Evolutionary conservation across 2,329 filamentous ascomycete genomes (phyloP).

Genomic region (Penicillium sp.): DNA sequence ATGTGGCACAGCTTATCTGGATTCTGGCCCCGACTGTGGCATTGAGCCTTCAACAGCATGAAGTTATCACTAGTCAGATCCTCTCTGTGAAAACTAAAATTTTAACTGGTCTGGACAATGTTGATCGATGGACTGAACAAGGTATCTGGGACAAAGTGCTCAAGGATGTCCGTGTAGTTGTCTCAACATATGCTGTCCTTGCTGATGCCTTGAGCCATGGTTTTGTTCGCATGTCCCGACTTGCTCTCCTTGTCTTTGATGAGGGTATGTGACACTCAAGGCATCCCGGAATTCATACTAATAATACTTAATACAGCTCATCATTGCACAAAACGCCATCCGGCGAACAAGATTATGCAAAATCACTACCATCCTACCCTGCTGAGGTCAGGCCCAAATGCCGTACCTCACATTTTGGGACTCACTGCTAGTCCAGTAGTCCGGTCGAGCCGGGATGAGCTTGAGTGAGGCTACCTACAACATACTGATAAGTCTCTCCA

Average conservation of each 20-base stretch:
- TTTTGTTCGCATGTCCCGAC: constrained; percentile 62
- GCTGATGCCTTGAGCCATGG: constrained; percentile 70
- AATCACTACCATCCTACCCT: constrained; percentile 61
- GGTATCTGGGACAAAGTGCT: constrained; percentile 66
- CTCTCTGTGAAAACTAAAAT: constrained; percentile 57
- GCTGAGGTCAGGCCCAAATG: constrained; percentile 26
- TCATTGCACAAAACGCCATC: constrained; percentile 63
- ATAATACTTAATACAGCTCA: constrained; percentile 54
- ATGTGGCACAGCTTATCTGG: constrained; percentile 55
- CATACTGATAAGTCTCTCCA: accelerated
- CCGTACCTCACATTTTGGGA: constrained; percentile 68
- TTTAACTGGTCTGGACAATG: constrained; percentile 65
- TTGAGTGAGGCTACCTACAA: constrained; percentile 45
- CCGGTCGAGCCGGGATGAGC: constrained; percentile 52
- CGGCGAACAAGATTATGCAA: constrained; percentile 69
- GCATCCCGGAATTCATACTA: background rate
- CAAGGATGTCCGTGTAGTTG: constrained; percentile 63
- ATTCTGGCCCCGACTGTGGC: constrained; percentile 69
- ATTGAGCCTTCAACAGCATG: constrained; percentile 64
- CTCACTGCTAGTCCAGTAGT: constrained; percentile 77
- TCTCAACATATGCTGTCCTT: constrained; percentile 74
- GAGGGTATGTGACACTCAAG: constrained; percentile 60
- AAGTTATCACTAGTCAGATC: constrained; percentile 60
- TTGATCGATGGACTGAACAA: constrained; percentile 70
- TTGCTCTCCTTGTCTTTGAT: constrained; percentile 75